Percentiles rank a stretch among this genome's conserved stretches.
Evolutionary conservation across 441 rosid genomes (phyloP).

Genomic region (Metrosideros polymorpha): DNA sequence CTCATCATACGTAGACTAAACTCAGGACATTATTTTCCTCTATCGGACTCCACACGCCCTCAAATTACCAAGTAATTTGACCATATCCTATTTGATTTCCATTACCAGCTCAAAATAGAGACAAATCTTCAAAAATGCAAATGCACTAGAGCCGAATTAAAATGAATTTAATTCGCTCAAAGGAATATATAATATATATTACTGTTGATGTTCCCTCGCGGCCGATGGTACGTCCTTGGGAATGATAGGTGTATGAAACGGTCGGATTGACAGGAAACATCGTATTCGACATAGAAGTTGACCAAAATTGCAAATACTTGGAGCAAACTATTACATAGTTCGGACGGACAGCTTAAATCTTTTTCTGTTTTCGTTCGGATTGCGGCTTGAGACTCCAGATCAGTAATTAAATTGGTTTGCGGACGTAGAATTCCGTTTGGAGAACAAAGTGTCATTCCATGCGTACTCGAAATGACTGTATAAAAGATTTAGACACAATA

Average conservation of each 20-base stretch:
- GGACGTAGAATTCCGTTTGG: neutral
- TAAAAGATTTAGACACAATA: neutral
- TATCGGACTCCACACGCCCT: too few species aligned
- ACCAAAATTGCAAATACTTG: too few species aligned
- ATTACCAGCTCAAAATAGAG: too few species aligned
- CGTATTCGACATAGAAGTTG: neutral
- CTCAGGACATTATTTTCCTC: too few species aligned
- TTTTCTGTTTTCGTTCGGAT: neutral
- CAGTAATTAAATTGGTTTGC: neutral
- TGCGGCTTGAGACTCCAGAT: neutral
- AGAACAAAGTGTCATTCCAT: neutral
- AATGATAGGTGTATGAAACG: neutral
- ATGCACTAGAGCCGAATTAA: too few species aligned
- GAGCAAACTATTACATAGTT: too few species aligned
- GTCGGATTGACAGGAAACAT: neutral
- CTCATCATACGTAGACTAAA: too few species aligned
- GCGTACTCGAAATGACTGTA: neutral
- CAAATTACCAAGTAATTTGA: too few species aligned
- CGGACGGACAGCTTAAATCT: neutral
- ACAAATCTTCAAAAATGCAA: too few species aligned
- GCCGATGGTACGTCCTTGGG: neutral
- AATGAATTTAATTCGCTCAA: too few species aligned
- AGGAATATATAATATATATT: too few species aligned
- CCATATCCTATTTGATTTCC: too few species aligned
- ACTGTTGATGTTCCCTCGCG: neutral